A percentile compares a stretch with the other conserved stretches of the same genome.
These are phyloP conservation scores for Exophiala xenobiotica DNA, from an alignment of 2,329 filamentous ascomycete genomes.

Conservation along the genomic window DNA sequence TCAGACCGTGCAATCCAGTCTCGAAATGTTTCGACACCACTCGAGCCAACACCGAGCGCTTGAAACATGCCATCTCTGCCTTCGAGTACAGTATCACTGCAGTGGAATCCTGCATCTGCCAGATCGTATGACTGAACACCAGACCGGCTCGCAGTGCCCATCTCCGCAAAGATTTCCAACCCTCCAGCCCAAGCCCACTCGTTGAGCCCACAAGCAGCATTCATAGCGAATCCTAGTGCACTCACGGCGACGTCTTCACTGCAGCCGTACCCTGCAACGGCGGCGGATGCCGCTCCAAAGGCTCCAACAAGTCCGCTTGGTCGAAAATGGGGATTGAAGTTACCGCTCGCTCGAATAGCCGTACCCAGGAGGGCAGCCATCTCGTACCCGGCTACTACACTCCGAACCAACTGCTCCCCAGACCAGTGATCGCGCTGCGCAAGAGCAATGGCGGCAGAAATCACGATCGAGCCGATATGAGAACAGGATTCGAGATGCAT, in stretches of 20 bases:
- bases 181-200: slow-evolving; percentile 13
- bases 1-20: not conserved
- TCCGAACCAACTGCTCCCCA: slow-evolving; percentile 6
- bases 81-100: slow-evolving; percentile 10
- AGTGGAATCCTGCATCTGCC: not conserved
- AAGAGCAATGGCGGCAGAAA: slow-evolving; percentile 12
- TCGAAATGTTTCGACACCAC: not conserved
- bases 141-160: slow-evolving; percentile 1
- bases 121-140: slow-evolving; percentile 8
- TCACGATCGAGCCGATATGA: slow-evolving; percentile 16
- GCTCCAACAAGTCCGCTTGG: not conserved
- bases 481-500: slow-evolving; percentile 15
- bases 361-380: slow-evolving; percentile 11
- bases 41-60: not conserved
- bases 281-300: not conserved
- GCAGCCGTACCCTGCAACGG: not conserved
- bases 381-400: slow-evolving; percentile 15
- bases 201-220: slow-evolving; percentile 10
- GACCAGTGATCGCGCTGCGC: slow-evolving; percentile 13
- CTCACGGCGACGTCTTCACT: not conserved
- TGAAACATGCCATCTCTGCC: slow-evolving; percentile 8
- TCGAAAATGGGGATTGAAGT: slow-evolving; percentile 2
- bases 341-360: not conserved
- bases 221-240: slow-evolving; percentile 4
- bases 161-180: slow-evolving; percentile 8